A percentile compares a stretch with the other conserved stretches of the same genome.
Evolutionary conservation across 1,284 basidiomycete genomes (phyloP).

Genomic region (Sanguinoderma infundibulare): DNA sequence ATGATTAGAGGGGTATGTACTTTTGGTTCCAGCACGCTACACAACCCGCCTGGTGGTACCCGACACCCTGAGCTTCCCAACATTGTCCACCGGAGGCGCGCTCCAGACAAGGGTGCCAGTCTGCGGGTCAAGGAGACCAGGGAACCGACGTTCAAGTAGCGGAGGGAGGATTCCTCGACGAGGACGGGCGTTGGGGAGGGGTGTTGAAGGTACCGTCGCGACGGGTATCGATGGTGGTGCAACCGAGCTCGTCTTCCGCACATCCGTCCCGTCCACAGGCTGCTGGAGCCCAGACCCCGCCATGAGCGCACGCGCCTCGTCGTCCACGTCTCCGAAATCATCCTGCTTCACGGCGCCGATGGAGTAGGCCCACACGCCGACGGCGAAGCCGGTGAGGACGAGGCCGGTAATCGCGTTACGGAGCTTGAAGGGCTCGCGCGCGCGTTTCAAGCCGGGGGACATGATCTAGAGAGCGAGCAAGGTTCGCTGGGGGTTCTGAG

Average conservation of each 20-base stretch:
- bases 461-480: constrained; percentile 59
- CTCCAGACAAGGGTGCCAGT: constrained; percentile 69
- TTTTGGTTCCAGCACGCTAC: constrained; percentile 10
- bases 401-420: constrained; percentile 84
- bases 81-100: constrained; percentile 66
- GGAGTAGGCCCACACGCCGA: constrained; percentile 91
- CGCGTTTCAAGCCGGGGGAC: constrained; percentile 87
- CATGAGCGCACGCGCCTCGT: constrained; percentile 64
- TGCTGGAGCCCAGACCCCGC: constrained; percentile 42
- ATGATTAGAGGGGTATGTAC: constrained; percentile 11
- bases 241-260: background rate
- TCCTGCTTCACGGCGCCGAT: constrained; percentile 94
- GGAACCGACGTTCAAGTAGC: constrained; percentile 49
- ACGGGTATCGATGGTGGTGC: background rate
- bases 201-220: constrained; percentile 1
- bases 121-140: constrained; percentile 58
- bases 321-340: constrained; percentile 85
- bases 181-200: constrained; percentile 8
- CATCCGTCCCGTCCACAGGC: constrained; percentile 25
- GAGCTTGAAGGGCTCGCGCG: constrained; percentile 81
- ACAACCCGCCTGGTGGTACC: constrained; percentile 8
- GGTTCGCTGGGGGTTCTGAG: background rate
- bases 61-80: constrained; percentile 43
- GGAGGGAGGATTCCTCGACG: constrained; percentile 49
- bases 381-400: constrained; percentile 74